Evolutionary conservation across 441 rosid species (phyloP).

Genomic region (Melastoma candidum): DNA sequence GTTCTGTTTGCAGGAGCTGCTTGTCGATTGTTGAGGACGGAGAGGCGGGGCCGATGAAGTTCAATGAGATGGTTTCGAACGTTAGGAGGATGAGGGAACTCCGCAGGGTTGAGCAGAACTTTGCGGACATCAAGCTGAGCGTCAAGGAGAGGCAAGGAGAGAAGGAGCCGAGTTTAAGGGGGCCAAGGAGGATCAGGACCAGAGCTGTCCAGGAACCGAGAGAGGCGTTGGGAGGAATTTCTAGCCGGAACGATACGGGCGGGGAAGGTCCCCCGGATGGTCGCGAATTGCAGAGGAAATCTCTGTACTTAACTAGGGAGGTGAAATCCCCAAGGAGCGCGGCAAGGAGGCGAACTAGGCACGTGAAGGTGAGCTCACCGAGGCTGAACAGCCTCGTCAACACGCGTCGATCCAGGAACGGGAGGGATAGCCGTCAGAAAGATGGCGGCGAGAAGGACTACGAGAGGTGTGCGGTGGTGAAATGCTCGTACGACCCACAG

Average conservation of each 20-base stretch:
- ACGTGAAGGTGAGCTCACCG: conserved; percentile 5
- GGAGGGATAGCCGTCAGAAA: conserved; percentile 23
- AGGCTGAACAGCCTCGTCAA: conserved; percentile 39
- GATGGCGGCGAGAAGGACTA: conserved; percentile 13
- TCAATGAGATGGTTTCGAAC: conserved; percentile 34
- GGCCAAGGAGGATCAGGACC: conserved; percentile 28
- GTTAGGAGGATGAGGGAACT: conserved; percentile 34
- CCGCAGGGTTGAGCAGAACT: conserved; percentile 19
- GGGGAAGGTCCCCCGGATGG: conserved; percentile 25
- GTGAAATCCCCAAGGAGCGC: conserved; percentile 33
- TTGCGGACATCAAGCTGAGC: conserved; percentile 8
- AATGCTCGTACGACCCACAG: conserved; percentile 62
- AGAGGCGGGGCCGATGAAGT: conserved; percentile 21
- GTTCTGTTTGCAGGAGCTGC: conserved; percentile 22
- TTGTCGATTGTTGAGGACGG: conserved; percentile 21
- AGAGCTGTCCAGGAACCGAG: conserved; percentile 25
- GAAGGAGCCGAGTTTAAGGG: conserved; percentile 3
- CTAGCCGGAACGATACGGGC: conserved; percentile 9
- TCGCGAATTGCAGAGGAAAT: conserved; percentile 56
- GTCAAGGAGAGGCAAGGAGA: neutral
- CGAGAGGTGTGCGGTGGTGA: conserved; percentile 69
- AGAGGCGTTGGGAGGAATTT: conserved; percentile 19
- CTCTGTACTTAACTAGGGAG: conserved; percentile 42
- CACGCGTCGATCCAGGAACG: conserved; percentile 45
- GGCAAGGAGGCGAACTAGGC: too few species aligned